phyloP scores from a whole-genome alignment of 2,329 filamentous ascomycete species.

The Colletotrichum truncatum region DNA sequence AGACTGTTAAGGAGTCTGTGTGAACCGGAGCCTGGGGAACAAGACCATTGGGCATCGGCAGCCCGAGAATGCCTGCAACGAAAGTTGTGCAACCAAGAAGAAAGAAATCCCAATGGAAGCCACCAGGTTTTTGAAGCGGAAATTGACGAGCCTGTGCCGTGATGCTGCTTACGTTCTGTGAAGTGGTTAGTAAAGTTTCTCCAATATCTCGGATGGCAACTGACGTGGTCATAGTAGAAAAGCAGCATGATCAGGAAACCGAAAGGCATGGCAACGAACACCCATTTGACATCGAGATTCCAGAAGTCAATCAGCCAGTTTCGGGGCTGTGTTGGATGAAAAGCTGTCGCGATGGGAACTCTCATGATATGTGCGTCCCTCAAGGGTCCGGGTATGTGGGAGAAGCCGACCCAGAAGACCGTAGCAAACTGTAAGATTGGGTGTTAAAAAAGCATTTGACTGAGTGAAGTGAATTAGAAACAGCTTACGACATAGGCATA shows the following conservation, averaged over 20 bases:
- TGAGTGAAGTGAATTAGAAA: rapidly evolving
- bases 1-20: slow-evolving; percentile 59
- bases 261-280: slow-evolving; percentile 62
- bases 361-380: slow-evolving; percentile 48
- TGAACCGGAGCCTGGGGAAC: slow-evolving; percentile 68
- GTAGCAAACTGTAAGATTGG: slow-evolving; percentile 50
- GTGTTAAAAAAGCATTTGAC: not conserved
- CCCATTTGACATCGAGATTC: slow-evolving; percentile 59
- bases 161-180: slow-evolving; percentile 59
- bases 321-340: slow-evolving; percentile 54
- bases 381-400: slow-evolving; percentile 58
- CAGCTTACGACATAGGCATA: slow-evolving; percentile 57
- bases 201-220: slow-evolving; percentile 27
- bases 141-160: slow-evolving; percentile 65
- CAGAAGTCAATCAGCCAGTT: slow-evolving; percentile 62
- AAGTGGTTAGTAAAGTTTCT: not conserved
- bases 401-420: slow-evolving; percentile 62
- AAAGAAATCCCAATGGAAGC: slow-evolving; percentile 71
- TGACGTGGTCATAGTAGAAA: slow-evolving; percentile 65
- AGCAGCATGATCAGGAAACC: slow-evolving; percentile 61
- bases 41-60: slow-evolving; percentile 66
- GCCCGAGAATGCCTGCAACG: slow-evolving; percentile 62
- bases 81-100: slow-evolving; percentile 65
- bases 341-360: slow-evolving; percentile 53
- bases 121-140: slow-evolving; percentile 64